These are phyloP conservation scores for Epichloe sibirici DNA, from an alignment of 2,329 filamentous ascomycete species.

Conservation along the genomic window DNA sequence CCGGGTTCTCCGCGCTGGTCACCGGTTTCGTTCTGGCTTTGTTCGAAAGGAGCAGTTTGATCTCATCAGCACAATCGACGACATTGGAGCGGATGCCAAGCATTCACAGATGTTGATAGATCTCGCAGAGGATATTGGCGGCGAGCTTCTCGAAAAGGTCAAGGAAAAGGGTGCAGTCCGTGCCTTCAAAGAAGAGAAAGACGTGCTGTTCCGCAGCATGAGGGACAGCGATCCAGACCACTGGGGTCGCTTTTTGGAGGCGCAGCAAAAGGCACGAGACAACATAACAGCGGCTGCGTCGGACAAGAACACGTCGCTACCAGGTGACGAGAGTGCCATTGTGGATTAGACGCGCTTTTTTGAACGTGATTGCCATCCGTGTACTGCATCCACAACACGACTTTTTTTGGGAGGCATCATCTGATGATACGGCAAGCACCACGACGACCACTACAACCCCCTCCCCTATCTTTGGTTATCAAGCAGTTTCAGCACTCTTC, in stretches of 20 bases:
- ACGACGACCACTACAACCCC: no score
- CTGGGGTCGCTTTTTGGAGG: conserved; percentile 50
- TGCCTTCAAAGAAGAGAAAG: conserved; percentile 47
- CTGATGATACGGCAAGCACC: no score
- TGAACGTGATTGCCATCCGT: no score
- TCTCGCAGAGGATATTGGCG: conserved; percentile 50
- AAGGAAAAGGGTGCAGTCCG: conserved; percentile 46
- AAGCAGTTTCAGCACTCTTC: no score
- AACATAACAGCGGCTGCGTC: conserved; percentile 30
- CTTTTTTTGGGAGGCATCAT: no score
- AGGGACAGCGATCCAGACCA: conserved; percentile 53
- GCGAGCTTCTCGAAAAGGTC: conserved; percentile 44
- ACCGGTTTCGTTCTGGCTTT: conserved; percentile 42
- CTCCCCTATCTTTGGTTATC: no score
- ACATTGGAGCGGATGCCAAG: conserved; percentile 37
- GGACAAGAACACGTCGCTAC: conserved; percentile 12
- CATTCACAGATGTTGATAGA: conserved; percentile 43
- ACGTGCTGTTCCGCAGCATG: conserved; percentile 35
- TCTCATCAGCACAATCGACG: conserved; percentile 34
- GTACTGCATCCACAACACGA: no score
- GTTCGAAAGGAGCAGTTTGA: conserved; percentile 40
- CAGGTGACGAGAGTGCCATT: conserved; percentile 29
- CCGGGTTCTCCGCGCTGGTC: conserved; percentile 41
- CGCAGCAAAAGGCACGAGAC: conserved; percentile 45
- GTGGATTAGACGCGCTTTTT: conserved; percentile 19